Evolutionary conservation across 1,284 basidiomycete species (phyloP).

Genomic region (Ganoderma meredithae): DNA sequence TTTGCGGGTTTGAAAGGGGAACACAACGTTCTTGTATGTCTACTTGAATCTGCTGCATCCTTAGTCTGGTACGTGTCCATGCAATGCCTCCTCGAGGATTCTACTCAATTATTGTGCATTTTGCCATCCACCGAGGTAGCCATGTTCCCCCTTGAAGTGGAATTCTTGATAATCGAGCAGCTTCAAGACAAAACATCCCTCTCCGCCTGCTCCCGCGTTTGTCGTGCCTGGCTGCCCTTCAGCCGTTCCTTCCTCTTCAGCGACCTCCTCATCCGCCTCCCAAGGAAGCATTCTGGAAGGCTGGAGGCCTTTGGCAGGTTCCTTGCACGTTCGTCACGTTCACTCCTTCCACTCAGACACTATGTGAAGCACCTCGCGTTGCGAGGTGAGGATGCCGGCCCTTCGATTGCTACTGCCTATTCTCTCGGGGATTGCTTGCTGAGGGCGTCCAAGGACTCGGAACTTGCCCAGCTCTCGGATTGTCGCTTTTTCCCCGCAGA

Average conservation of each 20-base stretch:
- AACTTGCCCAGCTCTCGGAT: not conserved
- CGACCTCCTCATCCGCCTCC: slow-evolving; percentile 7
- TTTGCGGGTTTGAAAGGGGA: not conserved
- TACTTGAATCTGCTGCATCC: not conserved
- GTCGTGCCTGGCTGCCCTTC: slow-evolving; percentile 13
- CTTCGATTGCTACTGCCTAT: not conserved
- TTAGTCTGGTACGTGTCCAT: not conserved
- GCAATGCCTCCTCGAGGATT: not conserved
- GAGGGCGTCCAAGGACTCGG: slow-evolving; percentile 4
- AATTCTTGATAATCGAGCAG: slow-evolving; percentile 15
- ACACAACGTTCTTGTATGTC: not conserved
- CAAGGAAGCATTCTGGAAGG: not conserved
- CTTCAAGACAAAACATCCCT: slow-evolving; percentile 13
- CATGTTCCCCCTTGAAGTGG: slow-evolving; percentile 16
- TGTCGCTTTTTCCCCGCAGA: not conserved
- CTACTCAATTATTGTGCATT: not conserved
- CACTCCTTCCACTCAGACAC: not conserved
- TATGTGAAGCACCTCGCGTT: slow-evolving; percentile 11
- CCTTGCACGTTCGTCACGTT: not conserved
- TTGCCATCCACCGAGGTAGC: not conserved
- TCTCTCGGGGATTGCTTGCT: not conserved
- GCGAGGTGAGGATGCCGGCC: not conserved
- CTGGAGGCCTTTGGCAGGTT: not conserved
- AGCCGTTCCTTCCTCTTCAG: slow-evolving; percentile 14
- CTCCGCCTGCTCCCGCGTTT: slow-evolving; percentile 12